Conservation (phyloP, 306 rosid genomes). For the Crotalaria pallida region DNA sequence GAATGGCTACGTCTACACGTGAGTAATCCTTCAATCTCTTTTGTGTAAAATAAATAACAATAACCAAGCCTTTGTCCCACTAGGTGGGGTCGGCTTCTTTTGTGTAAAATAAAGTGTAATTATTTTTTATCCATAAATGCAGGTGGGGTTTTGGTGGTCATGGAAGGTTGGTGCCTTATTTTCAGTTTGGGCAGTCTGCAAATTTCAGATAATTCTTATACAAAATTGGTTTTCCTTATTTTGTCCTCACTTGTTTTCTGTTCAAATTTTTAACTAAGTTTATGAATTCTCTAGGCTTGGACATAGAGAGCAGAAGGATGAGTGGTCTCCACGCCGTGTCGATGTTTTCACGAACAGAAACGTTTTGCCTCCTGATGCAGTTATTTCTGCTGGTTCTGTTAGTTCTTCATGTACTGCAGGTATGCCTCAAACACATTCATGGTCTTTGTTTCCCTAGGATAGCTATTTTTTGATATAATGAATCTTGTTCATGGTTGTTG, state of each 20-base stretch:
- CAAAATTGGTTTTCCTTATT: neutral
- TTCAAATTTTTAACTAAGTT: neutral
- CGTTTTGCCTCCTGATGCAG: slow-evolving; percentile 68
- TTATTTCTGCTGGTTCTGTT: slow-evolving; percentile 85
- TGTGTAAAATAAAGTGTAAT: slow-evolving; percentile 7
- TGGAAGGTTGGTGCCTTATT: slow-evolving; percentile 71
- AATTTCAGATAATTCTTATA: slow-evolving; percentile 12
- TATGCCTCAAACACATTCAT: neutral
- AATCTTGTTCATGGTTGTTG: neutral
- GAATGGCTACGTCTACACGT: slow-evolving; percentile 90
- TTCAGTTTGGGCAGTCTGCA: neutral
- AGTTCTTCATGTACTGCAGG: slow-evolving; percentile 97
- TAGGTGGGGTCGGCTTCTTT: slow-evolving; percentile 5
- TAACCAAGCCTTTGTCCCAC: no score
- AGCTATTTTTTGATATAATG: neutral
- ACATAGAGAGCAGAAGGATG: slow-evolving; percentile 99
- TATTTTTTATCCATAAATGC: slow-evolving; percentile 14
- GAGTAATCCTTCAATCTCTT: slow-evolving; percentile 34
- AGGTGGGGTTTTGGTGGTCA: slow-evolving; percentile 99
- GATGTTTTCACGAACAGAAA: slow-evolving; percentile 75
- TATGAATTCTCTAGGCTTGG: slow-evolving; percentile 64
- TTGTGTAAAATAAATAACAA: neutral
- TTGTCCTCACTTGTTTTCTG: neutral
- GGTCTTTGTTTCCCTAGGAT: neutral
- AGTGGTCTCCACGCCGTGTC: slow-evolving; percentile 88